Percentiles rank a stretch among this genome's conserved stretches.
Evolutionary conservation across 768 basidiomycete species (phyloP).

Genomic region (Psilocybe sp.): DNA sequence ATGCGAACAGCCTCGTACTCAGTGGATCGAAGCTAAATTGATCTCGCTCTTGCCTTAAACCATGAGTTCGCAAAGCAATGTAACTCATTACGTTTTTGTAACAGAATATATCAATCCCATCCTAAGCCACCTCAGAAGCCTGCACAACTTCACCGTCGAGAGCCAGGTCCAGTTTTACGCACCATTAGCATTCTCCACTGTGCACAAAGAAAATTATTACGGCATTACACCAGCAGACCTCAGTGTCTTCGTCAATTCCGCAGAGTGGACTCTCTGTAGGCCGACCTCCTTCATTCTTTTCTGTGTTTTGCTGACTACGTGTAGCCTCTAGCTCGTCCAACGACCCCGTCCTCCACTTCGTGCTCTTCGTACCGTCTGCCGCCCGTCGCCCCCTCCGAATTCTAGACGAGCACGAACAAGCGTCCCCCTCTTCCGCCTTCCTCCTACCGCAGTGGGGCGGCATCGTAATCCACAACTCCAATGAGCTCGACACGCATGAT

Average conservation of each 20-base stretch:
- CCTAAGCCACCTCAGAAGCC: slow-evolving; percentile 49
- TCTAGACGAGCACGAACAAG: slow-evolving; percentile 56
- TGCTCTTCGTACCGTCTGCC: slow-evolving; percentile 81
- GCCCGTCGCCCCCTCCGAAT: slow-evolving; percentile 70
- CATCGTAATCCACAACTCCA: slow-evolving; percentile 73
- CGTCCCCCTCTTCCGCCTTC: slow-evolving; percentile 63
- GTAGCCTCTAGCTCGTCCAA: slow-evolving; percentile 89
- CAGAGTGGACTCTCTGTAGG: slow-evolving; percentile 91
- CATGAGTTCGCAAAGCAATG: too few species aligned
- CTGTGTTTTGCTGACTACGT: slow-evolving; percentile 4
- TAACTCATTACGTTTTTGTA: neutral
- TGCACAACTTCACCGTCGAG: slow-evolving; percentile 93
- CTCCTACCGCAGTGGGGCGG: slow-evolving; percentile 94
- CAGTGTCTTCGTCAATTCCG: slow-evolving; percentile 93
- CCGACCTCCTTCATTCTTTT: neutral
- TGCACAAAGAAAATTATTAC: slow-evolving; percentile 37
- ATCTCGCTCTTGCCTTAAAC: too few species aligned
- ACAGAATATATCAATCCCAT: slow-evolving; percentile 72
- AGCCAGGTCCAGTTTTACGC: slow-evolving; percentile 93
- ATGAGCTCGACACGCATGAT: slow-evolving; percentile 40
- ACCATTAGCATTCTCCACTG: slow-evolving; percentile 79
- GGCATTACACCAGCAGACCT: slow-evolving; percentile 78
- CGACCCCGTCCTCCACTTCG: slow-evolving; percentile 91
- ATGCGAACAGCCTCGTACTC: too few species aligned
- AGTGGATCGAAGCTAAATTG: too few species aligned